A percentile compares a stretch with the other conserved stretches of the same genome.
Evolutionary conservation across 2,329 filamentous ascomycete species (phyloP).

Genomic region (Aureobasidium mangrovei): DNA sequence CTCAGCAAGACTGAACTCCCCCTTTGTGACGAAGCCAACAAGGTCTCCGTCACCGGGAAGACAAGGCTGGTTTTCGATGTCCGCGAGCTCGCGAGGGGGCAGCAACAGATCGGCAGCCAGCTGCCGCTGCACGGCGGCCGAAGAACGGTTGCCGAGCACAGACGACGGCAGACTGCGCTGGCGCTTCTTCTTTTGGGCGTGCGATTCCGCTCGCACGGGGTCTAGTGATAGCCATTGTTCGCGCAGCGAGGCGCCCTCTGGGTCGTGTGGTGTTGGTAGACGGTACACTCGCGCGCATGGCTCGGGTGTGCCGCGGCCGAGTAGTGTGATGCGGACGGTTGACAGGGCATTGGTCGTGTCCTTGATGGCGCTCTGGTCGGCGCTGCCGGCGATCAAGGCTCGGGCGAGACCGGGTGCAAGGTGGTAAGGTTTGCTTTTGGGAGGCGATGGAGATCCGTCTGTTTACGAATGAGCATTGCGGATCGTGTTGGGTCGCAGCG

Average conservation of each 20-base stretch:
- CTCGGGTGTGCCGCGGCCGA: conserved; percentile 60
- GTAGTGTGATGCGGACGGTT: conserved; percentile 58
- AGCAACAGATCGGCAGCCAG: conserved; percentile 37
- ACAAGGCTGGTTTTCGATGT: conserved; percentile 31
- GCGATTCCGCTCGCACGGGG: conserved; percentile 22
- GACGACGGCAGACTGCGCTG: conserved; percentile 20
- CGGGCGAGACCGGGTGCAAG: neutral
- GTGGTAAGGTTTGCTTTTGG: neutral
- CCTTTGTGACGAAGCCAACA: conserved; percentile 83
- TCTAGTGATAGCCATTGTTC: conserved; percentile 61
- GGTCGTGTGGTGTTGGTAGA: conserved; percentile 49
- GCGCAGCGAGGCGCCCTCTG: conserved; percentile 40
- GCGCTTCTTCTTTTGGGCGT: conserved; percentile 15
- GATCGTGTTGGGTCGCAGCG: no score
- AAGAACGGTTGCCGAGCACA: neutral
- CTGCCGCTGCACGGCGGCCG: conserved; percentile 30
- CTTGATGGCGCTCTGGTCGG: neutral
- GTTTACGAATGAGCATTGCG: no score
- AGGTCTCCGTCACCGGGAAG: conserved; percentile 70
- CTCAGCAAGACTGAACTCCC: conserved; percentile 69
- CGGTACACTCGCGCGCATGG: conserved; percentile 78
- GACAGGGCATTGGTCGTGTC: conserved; percentile 37
- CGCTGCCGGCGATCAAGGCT: neutral
- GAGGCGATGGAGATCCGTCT: no score
- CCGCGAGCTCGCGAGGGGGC: conserved; percentile 20